Percentiles rank a stretch among this genome's conserved stretches.
Evolutionary conservation across 192 early-diverging fungal genomes (phyloP).

Genomic region (Geosiphon pyriformis): DNA sequence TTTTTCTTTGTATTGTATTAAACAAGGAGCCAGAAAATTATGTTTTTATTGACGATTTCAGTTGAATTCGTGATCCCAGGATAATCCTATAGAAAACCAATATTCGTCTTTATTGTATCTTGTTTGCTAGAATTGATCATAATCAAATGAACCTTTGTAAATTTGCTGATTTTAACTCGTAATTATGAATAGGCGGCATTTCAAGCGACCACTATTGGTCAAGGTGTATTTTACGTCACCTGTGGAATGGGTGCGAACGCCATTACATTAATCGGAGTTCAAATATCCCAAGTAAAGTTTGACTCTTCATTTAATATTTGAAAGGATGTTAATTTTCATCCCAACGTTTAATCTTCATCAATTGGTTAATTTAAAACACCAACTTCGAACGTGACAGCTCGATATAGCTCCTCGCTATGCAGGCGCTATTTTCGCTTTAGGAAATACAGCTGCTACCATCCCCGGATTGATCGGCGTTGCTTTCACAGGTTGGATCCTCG

Average conservation of each 20-base stretch:
- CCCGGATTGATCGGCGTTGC: constrained; percentile 31
- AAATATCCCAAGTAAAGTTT: constrained; percentile 31
- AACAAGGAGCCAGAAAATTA: too few relatives aligned
- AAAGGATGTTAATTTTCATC: too few relatives aligned
- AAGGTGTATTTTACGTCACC: constrained; percentile 28
- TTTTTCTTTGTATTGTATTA: background rate
- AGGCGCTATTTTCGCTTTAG: constrained; percentile 38
- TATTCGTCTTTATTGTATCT: too few relatives aligned
- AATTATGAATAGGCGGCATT: constrained; percentile 13
- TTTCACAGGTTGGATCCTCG: constrained; percentile 30
- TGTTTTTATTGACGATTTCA: too few relatives aligned
- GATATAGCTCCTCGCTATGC: constrained; percentile 36
- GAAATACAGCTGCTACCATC: constrained; percentile 33
- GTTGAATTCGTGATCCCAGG: too few relatives aligned
- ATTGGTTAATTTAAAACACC: background rate
- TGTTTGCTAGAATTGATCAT: too few relatives aligned
- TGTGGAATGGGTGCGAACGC: constrained; percentile 33
- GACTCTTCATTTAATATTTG: background rate
- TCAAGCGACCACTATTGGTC: constrained; percentile 21
- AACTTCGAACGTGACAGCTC: constrained; percentile 25
- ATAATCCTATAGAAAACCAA: too few relatives aligned
- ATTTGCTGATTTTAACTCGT: background rate
- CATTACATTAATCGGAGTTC: constrained; percentile 30
- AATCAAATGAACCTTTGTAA: too few relatives aligned
- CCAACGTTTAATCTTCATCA: background rate